Percentiles rank a stretch among this genome's conserved stretches.
Conservation (phyloP, 495 filamentous ascomycete species). For the Bathelium albidoporum region DNA sequence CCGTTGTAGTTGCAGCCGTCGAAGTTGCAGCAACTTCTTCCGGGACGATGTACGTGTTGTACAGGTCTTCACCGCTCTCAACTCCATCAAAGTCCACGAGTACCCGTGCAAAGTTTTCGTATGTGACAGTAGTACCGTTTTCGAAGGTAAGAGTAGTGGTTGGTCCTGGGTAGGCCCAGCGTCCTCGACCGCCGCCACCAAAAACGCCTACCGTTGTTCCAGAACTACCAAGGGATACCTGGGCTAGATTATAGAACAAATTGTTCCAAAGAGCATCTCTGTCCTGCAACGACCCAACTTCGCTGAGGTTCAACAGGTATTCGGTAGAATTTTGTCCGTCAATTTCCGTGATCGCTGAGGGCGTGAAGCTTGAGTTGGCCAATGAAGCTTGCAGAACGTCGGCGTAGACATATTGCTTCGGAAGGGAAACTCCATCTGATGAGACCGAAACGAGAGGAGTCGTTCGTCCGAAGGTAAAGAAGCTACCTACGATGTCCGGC, state of each 20-base stretch:
- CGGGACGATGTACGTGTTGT: slow-evolving; percentile 21
- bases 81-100: slow-evolving; percentile 16
- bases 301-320: slow-evolving; percentile 14
- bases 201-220: slow-evolving; percentile 26
- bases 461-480: slow-evolving; percentile 25
- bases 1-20: slow-evolving; percentile 10
- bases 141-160: slow-evolving; percentile 25
- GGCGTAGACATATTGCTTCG: slow-evolving; percentile 23
- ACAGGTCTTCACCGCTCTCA: slow-evolving; percentile 33
- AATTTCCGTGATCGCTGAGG: slow-evolving; percentile 25
- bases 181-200: slow-evolving; percentile 19
- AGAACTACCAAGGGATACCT: slow-evolving; percentile 14
- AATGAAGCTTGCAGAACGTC: slow-evolving; percentile 26
- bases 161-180: slow-evolving; percentile 14
- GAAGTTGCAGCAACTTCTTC: slow-evolving; percentile 6
- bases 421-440: slow-evolving; percentile 24
- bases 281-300: slow-evolving; percentile 17
- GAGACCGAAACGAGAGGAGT: slow-evolving; percentile 27
- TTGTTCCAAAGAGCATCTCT: slow-evolving; percentile 20
- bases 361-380: slow-evolving; percentile 24
- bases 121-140: slow-evolving; percentile 19
- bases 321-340: slow-evolving; percentile 23
- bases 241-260: slow-evolving; percentile 17
- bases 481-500: slow-evolving; percentile 22
- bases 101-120: slow-evolving; percentile 15